Evolutionary conservation across 1,284 basidiomycete genomes (phyloP).

Genomic region (Mycena citricolor): DNA sequence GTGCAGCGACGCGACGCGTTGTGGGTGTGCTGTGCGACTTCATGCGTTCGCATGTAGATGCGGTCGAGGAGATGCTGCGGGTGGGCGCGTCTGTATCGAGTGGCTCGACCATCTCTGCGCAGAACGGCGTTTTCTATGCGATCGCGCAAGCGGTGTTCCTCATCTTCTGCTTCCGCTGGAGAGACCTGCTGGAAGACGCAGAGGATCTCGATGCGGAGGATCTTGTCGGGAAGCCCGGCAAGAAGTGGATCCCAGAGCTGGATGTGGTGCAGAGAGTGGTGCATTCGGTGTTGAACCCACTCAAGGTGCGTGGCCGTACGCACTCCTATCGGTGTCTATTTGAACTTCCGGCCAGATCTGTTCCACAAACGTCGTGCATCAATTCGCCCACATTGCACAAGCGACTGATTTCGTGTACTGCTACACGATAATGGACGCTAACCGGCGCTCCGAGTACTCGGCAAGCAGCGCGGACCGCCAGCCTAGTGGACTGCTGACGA

Average conservation of each 20-base stretch:
- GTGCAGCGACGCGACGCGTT: slow-evolving; percentile 74
- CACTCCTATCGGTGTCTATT: not conserved
- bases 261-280: slow-evolving; percentile 82
- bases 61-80: slow-evolving; percentile 56
- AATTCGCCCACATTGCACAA: slow-evolving; percentile 94
- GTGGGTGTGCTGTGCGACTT: slow-evolving; percentile 85
- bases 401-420: slow-evolving; percentile 93
- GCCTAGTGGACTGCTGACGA: slow-evolving; percentile 6
- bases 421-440: slow-evolving; percentile 90
- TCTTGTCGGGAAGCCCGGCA: slow-evolving; percentile 32
- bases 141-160: slow-evolving; percentile 92
- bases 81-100: slow-evolving; percentile 34
- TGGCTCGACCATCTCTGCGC: slow-evolving; percentile 38
- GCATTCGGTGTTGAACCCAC: slow-evolving; percentile 83
- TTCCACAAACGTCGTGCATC: slow-evolving; percentile 86
- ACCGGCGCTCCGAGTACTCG: slow-evolving; percentile 59
- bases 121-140: slow-evolving; percentile 87
- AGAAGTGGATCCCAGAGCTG: slow-evolving; percentile 86
- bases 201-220: slow-evolving; percentile 51
- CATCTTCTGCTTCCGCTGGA: slow-evolving; percentile 98
- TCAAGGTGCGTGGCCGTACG: slow-evolving; percentile 58
- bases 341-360: slow-evolving; percentile 62
- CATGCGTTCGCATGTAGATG: slow-evolving; percentile 73
- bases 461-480: slow-evolving; percentile 22
- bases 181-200: slow-evolving; percentile 73